Evolutionary conservation across 148 eudicot species (phyloP).

Genomic region (Cornus kousa): DNA sequence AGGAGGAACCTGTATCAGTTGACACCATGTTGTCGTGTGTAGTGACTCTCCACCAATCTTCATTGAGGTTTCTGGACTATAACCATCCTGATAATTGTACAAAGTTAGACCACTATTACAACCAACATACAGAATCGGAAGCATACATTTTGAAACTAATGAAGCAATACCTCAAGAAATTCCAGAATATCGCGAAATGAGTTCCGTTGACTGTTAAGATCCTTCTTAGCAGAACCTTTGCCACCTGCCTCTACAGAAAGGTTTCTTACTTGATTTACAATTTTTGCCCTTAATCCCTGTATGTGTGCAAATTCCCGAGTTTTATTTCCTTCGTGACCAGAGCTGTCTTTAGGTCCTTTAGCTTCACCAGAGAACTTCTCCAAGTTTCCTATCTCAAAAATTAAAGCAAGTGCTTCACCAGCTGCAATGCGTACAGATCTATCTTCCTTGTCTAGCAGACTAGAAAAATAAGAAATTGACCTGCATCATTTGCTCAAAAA

Average conservation of each 20-base stretch:
- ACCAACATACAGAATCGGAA: background rate
- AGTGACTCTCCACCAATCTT: constrained; percentile 78
- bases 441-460: constrained; percentile 81
- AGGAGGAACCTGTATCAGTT: constrained; percentile 62
- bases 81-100: background rate
- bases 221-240: constrained; percentile 74
- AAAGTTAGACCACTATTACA: background rate
- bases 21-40: constrained; percentile 65
- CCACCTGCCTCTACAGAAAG: constrained; percentile 82
- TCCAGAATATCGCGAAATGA: constrained; percentile 63
- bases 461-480: constrained; percentile 60
- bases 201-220: constrained; percentile 69
- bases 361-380: constrained; percentile 53
- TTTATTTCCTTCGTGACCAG: constrained; percentile 7
- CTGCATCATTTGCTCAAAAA: constrained; percentile 38
- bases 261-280: constrained; percentile 63
- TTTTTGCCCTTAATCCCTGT: constrained; percentile 58
- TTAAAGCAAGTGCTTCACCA: constrained; percentile 87
- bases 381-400: constrained; percentile 69
- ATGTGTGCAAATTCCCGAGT: constrained; percentile 35
- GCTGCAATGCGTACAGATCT: constrained; percentile 82
- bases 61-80: constrained; percentile 56
- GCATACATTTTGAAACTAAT: background rate
- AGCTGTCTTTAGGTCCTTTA: constrained; percentile 31
- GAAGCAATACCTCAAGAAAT: constrained; percentile 63